Percentiles rank a stretch among this genome's conserved stretches.
These are phyloP conservation scores for Talaromyces thailandensis DNA, from an alignment of 495 filamentous ascomycete genomes.

Conservation along the genomic window DNA sequence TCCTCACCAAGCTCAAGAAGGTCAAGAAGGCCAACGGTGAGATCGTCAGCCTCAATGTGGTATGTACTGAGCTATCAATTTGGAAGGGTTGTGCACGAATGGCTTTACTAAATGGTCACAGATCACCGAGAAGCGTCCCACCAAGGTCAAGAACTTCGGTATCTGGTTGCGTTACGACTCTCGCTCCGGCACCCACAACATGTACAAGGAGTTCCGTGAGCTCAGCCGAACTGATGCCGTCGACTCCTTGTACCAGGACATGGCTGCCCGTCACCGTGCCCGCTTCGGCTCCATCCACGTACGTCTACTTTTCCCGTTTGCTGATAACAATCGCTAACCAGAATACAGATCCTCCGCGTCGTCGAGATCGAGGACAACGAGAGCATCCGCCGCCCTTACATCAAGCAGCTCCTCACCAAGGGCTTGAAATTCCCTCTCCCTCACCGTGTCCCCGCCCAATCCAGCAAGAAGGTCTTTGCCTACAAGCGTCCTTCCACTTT, in stretches of 20 bases:
- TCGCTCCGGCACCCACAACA: slow-evolving; percentile 99
- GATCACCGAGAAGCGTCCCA: slow-evolving; percentile 97
- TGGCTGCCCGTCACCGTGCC: slow-evolving; percentile 96
- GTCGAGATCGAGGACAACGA: slow-evolving; percentile 90
- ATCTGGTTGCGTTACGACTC: slow-evolving; percentile 99
- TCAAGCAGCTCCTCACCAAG: slow-evolving; percentile 95
- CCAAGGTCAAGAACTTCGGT: slow-evolving; percentile 99
- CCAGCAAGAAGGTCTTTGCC: slow-evolving; percentile 80
- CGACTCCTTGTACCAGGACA: slow-evolving; percentile 96
- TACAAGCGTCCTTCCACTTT: slow-evolving; percentile 90
- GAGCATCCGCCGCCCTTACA: slow-evolving; percentile 94
- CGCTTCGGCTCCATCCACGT: slow-evolving; percentile 97
- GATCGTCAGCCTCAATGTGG: slow-evolving; percentile 93
- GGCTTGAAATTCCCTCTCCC: slow-evolving; percentile 96
- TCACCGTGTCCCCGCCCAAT: slow-evolving; percentile 76
- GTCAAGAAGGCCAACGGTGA: slow-evolving; percentile 99
- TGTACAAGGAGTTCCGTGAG: slow-evolving; percentile 99
- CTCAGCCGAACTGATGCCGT: slow-evolving; percentile 91
- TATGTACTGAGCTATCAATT: slow-evolving; percentile 37
- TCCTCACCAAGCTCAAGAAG: slow-evolving; percentile 95
- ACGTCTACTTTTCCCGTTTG: slow-evolving; percentile 25
- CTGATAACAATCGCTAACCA: too few relatives aligned
- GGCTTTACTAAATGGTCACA: slow-evolving; percentile 22
- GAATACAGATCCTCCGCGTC: slow-evolving; percentile 95
- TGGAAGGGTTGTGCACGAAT: neutral